phyloP scores from a whole-genome alignment of 495 filamentous ascomycete species.

The Pyronema omphalodes region DNA sequence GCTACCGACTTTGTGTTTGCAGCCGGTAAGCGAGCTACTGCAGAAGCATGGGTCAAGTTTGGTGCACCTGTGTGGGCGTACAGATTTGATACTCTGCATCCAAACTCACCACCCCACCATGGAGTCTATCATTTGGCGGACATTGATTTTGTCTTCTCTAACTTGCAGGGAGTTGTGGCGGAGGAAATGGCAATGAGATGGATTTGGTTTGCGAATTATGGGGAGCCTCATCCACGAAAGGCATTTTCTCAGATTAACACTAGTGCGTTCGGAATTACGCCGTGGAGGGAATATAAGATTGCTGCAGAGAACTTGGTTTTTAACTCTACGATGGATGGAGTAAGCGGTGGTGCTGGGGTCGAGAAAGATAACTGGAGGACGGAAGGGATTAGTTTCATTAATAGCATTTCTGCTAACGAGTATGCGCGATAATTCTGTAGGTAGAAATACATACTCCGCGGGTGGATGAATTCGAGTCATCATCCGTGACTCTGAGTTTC shows the following conservation, averaged over 20 bases:
- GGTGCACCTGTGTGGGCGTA: conserved; percentile 29
- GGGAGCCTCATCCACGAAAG: background rate
- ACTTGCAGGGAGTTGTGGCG: background rate
- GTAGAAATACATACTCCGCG: too few species aligned
- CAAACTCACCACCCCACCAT: background rate
- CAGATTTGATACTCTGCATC: conserved; percentile 27
- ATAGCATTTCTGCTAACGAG: too few species aligned
- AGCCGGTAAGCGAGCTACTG: conserved; percentile 26
- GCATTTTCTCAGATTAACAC: background rate
- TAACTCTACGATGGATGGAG: background rate
- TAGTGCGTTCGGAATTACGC: background rate
- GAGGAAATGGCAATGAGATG: background rate
- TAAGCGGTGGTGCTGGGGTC: background rate
- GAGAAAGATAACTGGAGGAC: background rate
- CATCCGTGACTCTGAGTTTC: too few species aligned
- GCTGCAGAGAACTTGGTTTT: too few species aligned
- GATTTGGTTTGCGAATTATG: background rate
- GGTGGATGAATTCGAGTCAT: too few species aligned
- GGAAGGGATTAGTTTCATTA: background rate
- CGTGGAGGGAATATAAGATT: background rate
- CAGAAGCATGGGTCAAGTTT: conserved; percentile 25
- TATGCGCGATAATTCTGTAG: too few species aligned
- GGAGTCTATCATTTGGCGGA: background rate
- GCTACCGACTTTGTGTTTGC: conserved; percentile 26
- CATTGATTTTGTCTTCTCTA: background rate